phyloP scores from a whole-genome alignment of 306 rosid species.

The Elaeagnus macrophylla region DNA sequence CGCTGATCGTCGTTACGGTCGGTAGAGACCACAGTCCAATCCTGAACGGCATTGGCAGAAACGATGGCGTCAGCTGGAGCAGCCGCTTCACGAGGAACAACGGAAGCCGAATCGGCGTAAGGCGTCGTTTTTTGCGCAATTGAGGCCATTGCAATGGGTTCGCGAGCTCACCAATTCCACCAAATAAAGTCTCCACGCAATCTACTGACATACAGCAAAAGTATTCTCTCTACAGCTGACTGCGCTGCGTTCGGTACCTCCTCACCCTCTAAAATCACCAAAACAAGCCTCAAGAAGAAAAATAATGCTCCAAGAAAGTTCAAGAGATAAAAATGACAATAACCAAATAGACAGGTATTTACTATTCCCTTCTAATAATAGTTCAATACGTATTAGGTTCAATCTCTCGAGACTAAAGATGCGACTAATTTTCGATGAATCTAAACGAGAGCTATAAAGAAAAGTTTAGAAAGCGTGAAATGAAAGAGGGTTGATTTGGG shows the following conservation, averaged over 20 bases:
- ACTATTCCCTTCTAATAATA: neutral
- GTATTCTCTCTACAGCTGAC: conserved; percentile 15
- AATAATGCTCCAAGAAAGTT: neutral
- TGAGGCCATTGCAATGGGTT: conserved; percentile 91
- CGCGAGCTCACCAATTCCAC: conserved; percentile 54
- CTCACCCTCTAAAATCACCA: conserved; percentile 3
- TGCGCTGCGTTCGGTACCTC: conserved; percentile 8
- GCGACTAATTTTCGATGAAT: neutral
- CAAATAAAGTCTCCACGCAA: conserved; percentile 39
- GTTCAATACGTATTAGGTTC: neutral
- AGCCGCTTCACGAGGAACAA: conserved; percentile 20
- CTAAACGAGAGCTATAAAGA: neutral
- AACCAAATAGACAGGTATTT: neutral
- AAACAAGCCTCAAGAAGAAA: conserved; percentile 16
- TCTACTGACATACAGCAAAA: conserved; percentile 69
- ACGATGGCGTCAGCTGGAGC: conserved; percentile 17
- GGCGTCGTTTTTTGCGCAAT: conserved; percentile 80
- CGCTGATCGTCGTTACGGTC: conserved; percentile 39
- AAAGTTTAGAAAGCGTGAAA: neutral
- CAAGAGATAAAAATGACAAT: neutral
- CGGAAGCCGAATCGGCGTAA: conserved; percentile 16
- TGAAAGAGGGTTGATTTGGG: neutral
- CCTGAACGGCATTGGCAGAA: conserved; percentile 37
- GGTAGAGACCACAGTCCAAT: conserved; percentile 31
- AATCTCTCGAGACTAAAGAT: neutral